phyloP scores from a whole-genome alignment of 768 basidiomycete genomes.

The Tylopilus cervinicoccineus region DNA sequence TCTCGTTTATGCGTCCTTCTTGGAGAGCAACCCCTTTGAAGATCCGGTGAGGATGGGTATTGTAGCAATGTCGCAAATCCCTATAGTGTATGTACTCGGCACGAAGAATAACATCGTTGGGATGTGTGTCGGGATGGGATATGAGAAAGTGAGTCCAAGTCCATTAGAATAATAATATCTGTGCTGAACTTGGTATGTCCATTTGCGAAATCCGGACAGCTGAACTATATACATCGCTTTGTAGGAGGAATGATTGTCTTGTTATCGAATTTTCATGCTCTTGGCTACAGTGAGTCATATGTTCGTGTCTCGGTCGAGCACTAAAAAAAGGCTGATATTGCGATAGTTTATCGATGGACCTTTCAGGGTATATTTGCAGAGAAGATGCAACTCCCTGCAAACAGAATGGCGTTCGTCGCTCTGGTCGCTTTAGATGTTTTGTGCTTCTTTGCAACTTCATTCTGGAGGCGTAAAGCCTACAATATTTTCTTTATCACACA shows the following conservation, averaged over 20 bases:
- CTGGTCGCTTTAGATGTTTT: constrained; percentile 35
- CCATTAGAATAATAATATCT: neutral
- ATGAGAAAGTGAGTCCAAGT: constrained; percentile 40
- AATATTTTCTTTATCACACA: constrained; percentile 43
- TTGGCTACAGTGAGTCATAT: constrained; percentile 36
- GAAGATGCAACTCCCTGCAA: constrained; percentile 11
- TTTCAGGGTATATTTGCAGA: constrained; percentile 15
- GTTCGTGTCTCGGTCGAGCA: neutral
- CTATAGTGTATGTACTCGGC: constrained; percentile 40
- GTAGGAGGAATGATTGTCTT: constrained; percentile 41
- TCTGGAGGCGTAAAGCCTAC: constrained; percentile 40
- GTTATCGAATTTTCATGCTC: constrained; percentile 38
- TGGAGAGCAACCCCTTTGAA: constrained; percentile 32
- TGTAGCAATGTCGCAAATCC: constrained; percentile 43
- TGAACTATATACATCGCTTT: constrained; percentile 56
- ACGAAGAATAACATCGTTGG: constrained; percentile 48
- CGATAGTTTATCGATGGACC: constrained; percentile 29
- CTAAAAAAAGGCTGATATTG: neutral
- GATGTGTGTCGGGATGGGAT: constrained; percentile 39
- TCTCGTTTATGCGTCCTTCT: constrained; percentile 36
- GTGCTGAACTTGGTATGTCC: neutral
- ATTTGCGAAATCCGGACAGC: constrained; percentile 23
- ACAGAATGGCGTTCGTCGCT: constrained; percentile 32
- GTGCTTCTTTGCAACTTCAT: constrained; percentile 37
- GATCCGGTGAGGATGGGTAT: constrained; percentile 32